phyloP scores from a whole-genome alignment of 2,329 filamentous ascomycete species.

The Triangularia verruculosa region DNA sequence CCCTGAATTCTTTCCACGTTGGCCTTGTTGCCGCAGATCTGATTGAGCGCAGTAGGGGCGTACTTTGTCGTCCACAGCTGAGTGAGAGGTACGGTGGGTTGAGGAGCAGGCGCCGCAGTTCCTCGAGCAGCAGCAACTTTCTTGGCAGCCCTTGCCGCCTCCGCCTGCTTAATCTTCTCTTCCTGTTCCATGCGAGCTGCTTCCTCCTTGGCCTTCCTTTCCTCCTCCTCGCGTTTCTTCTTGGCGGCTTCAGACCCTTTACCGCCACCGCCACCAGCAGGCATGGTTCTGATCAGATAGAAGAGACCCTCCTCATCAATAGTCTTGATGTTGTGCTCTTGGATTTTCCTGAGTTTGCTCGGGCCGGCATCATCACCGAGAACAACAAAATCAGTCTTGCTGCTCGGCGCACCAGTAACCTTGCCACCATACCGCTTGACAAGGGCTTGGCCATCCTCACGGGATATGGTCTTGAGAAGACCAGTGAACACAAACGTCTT shows the following conservation, averaged over 20 bases:
- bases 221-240: constrained; percentile 80
- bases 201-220: constrained; percentile 75
- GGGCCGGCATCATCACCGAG: constrained; percentile 89
- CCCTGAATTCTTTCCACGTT: constrained; percentile 84
- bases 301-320: constrained; percentile 94
- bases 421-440: constrained; percentile 96
- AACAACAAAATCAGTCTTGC: constrained; percentile 91
- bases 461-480: constrained; percentile 72
- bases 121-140: constrained; percentile 48
- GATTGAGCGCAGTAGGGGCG: constrained; percentile 76
- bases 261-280: constrained; percentile 81
- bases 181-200: constrained; percentile 83
- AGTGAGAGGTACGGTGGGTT: constrained; percentile 44
- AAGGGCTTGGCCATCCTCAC: constrained; percentile 79
- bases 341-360: constrained; percentile 86
- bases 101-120: constrained; percentile 39
- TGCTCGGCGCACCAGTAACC: constrained; percentile 78
- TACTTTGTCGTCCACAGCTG: constrained; percentile 95
- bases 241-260: constrained; percentile 83
- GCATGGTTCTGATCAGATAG: constrained; percentile 74
- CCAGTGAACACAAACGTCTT: constrained; percentile 95
- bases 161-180: constrained; percentile 59
- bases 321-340: constrained; percentile 75
- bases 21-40: constrained; percentile 93
- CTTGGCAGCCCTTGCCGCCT: constrained; percentile 50